Conservation (phyloP, 2,329 filamentous ascomycete species). For the Delphinella strobiligena region DNA sequence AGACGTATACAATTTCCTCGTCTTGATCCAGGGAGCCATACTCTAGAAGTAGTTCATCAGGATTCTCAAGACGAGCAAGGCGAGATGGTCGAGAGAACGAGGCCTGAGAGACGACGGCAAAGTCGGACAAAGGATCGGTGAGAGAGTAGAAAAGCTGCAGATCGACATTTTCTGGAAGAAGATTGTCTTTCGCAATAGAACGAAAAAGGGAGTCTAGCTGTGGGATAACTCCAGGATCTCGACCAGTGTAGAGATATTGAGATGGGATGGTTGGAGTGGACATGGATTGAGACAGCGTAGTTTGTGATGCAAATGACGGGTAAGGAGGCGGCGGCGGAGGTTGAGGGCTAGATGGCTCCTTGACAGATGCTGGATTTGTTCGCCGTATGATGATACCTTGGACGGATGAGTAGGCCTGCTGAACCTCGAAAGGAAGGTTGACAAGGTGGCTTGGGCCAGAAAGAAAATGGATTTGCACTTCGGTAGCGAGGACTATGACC, state of each 20-base stretch:
- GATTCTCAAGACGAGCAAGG: slow-evolving; percentile 6
- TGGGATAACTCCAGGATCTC: background rate
- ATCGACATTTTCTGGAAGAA: slow-evolving; percentile 27
- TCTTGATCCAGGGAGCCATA: slow-evolving; percentile 56
- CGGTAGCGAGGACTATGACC: slow-evolving; percentile 82
- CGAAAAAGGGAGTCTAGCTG: slow-evolving; percentile 18
- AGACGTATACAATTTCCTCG: slow-evolving; percentile 78
- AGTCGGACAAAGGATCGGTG: slow-evolving; percentile 72
- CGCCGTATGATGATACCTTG: slow-evolving; percentile 78
- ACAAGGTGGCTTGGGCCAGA: slow-evolving; percentile 78
- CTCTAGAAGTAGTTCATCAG: slow-evolving; percentile 28
- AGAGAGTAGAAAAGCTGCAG: slow-evolving; percentile 72
- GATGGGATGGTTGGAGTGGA: background rate
- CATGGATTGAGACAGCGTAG: slow-evolving; percentile 18
- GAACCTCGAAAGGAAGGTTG: slow-evolving; percentile 89
- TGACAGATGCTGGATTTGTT: slow-evolving; percentile 49
- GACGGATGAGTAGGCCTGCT: slow-evolving; percentile 71
- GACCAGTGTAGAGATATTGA: background rate
- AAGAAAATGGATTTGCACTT: slow-evolving; percentile 87
- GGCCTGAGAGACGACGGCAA: slow-evolving; percentile 64
- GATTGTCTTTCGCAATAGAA: slow-evolving; percentile 11
- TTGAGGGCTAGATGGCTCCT: slow-evolving; percentile 23
- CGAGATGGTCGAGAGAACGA: slow-evolving; percentile 10
- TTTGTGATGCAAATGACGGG: slow-evolving; percentile 67
- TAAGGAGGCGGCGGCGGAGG: slow-evolving; percentile 56